phyloP scores from a whole-genome alignment of 352 stramenopile genomes.

The Discostella stelligera region DNA sequence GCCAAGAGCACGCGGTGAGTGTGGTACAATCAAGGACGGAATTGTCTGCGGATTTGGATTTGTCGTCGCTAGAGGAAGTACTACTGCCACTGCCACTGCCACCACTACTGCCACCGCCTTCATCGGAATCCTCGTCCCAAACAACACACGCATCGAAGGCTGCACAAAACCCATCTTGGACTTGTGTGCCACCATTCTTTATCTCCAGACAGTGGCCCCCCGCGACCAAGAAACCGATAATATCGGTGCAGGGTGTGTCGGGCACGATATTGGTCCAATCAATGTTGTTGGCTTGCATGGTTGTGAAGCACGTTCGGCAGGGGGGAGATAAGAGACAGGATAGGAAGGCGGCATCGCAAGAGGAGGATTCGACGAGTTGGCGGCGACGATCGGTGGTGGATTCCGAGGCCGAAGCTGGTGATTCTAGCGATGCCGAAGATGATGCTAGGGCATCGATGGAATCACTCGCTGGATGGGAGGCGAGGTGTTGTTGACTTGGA shows the following conservation, averaged over 20 bases:
- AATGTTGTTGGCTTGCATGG: conserved; percentile 58
- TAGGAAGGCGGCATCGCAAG: conserved; percentile 87
- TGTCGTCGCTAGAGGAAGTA: neutral
- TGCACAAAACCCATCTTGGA: conserved; percentile 60
- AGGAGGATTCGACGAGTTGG: conserved; percentile 17
- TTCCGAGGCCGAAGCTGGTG: too few species aligned
- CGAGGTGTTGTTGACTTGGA: neutral
- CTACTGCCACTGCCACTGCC: neutral
- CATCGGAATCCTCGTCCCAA: conserved; percentile 51
- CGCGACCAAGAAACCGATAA: conserved; percentile 55
- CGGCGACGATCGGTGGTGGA: too few species aligned
- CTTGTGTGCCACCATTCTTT: conserved; percentile 18
- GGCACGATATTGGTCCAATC: conserved; percentile 72
- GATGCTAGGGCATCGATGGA: neutral
- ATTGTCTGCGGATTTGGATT: neutral
- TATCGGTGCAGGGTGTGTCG: conserved; percentile 56
- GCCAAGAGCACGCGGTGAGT: conserved; percentile 72
- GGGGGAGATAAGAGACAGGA: conserved; percentile 56
- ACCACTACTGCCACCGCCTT: conserved; percentile 21
- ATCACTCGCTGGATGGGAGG: neutral
- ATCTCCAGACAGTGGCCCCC: conserved; percentile 55
- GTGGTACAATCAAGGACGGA: conserved; percentile 62
- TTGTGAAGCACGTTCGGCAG: conserved; percentile 66
- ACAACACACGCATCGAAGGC: conserved; percentile 74
- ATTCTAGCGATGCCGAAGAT: neutral